These are phyloP conservation scores for Aspergillus jensenii DNA, from an alignment of 2,329 filamentous ascomycete species.

Conservation along the genomic window DNA sequence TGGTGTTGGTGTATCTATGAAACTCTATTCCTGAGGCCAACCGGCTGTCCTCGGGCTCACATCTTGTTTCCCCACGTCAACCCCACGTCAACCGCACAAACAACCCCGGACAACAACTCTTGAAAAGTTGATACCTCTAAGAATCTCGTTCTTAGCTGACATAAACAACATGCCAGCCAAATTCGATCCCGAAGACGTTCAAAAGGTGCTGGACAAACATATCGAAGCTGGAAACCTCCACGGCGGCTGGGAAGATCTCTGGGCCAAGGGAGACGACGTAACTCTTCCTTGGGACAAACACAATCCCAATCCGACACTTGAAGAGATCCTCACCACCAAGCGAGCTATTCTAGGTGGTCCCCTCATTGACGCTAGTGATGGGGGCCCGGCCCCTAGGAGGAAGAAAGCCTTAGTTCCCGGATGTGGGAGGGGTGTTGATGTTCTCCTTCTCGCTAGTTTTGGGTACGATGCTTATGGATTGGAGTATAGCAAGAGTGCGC, in stretches of 20 bases:
- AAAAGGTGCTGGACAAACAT: slow-evolving; percentile 8
- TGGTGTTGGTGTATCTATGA: not conserved
- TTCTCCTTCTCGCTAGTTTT: slow-evolving; percentile 69
- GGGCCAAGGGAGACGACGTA: slow-evolving; percentile 48
- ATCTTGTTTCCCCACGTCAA: not conserved
- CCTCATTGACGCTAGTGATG: slow-evolving; percentile 20
- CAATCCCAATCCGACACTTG: slow-evolving; percentile 59
- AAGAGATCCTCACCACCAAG: slow-evolving; percentile 50
- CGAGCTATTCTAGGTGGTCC: slow-evolving; percentile 38
- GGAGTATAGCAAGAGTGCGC: slow-evolving; percentile 45
- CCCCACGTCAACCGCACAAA: not conserved
- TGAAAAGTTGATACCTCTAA: not conserved
- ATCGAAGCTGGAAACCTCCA: slow-evolving; percentile 2
- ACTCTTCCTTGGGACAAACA: slow-evolving; percentile 61
- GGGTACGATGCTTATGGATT: slow-evolving; percentile 78
- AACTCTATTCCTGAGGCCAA: not conserved
- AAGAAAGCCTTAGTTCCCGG: slow-evolving; percentile 73
- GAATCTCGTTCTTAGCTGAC: not conserved
- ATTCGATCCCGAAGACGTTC: slow-evolving; percentile 1
- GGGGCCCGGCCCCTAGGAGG: slow-evolving; percentile 25
- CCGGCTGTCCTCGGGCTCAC: no score
- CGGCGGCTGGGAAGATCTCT: slow-evolving; percentile 57
- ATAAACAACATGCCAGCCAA: not conserved
- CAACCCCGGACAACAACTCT: not conserved
- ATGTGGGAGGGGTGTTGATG: slow-evolving; percentile 80